A percentile compares a stretch with the other conserved stretches of the same genome.
These are phyloP conservation scores for Populus simonii DNA, from an alignment of 345 rosid species.

Conservation along the genomic window DNA sequence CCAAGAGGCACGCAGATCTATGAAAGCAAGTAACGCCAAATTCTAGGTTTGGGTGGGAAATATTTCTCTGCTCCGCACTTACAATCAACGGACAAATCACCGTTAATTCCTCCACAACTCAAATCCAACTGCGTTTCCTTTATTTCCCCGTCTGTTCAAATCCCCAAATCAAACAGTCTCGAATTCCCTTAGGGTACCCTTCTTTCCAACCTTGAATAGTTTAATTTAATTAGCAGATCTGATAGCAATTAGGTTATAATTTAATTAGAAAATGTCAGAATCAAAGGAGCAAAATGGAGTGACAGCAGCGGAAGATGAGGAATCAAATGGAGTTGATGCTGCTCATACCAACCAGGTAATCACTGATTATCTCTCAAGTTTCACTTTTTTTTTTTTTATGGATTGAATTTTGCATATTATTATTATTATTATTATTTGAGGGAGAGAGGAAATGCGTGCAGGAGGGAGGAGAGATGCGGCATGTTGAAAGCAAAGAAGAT, in stretches of 20 bases:
- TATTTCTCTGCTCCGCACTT: slow-evolving; percentile 83
- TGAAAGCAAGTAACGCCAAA: background rate
- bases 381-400: background rate
- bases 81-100: slow-evolving; percentile 50
- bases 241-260: slow-evolving; percentile 20
- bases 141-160: background rate
- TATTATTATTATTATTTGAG: background rate
- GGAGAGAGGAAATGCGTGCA: slow-evolving; percentile 8
- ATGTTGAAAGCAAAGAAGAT: slow-evolving; percentile 71
- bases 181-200: slow-evolving; percentile 13
- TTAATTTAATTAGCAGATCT: slow-evolving; percentile 26
- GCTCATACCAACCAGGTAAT: slow-evolving; percentile 26
- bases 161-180: slow-evolving; percentile 2
- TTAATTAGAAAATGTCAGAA: slow-evolving; percentile 41
- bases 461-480: slow-evolving; percentile 22
- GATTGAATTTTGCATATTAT: background rate
- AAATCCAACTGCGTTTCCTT: background rate
- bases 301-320: background rate
- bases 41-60: background rate
- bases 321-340: slow-evolving; percentile 8
- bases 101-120: background rate
- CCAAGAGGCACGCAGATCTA: background rate
- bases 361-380: too few species aligned
- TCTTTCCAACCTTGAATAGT: background rate
- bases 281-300: slow-evolving; percentile 22